Base-by-base conservation (phyloP, 2,329 filamentous ascomycete genomes). In the Stagonosporopsis cucurbitacearum region DNA sequence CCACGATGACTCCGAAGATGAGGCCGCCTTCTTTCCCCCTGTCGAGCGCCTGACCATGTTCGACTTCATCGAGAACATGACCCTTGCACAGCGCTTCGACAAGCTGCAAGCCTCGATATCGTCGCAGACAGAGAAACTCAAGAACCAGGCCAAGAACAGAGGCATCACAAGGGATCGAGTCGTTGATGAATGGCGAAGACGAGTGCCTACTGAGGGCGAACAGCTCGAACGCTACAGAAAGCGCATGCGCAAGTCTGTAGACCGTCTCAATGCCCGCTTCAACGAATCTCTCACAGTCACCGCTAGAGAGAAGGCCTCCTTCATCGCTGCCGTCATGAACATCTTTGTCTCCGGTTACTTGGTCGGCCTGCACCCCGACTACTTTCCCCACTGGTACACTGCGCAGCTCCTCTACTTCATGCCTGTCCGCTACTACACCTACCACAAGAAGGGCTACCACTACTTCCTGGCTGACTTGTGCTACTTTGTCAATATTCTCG, bases 401-500 rank as follows among this genome's bases (percentile, higher is more conserved):
- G 83, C 77, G 3, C 93, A 96, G 76, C 83, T 96, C 37, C 75
- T 91, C 58, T 98, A 97, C 78, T 98, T 97, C 77, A 96, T 98
- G 94, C 95, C 95, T 12, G 91, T 99, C 64, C 89, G 95, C 44
- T 94, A 86, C 78, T 95, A 92, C 79, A 91, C 89, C 54, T 99
- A 99, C 77, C 92, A 92, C 72, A 87, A 88, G 67, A 90, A 90
- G 54, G 95, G 94, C 53, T 97, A 96, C 71, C 71, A 75, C 62
- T 99, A 99, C 79, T 98, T 99, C 77, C 81, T 98, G 25, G 94
- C 93, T 33, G 95, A 99, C 76, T 86, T 99, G 41, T 99, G 95
- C 80, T 99, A 99, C 79, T 99, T 98, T 71, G 92, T 96, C 82
- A 99, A 99, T 77, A 79, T 97, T 30, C 83, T 99, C 50, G 80